Evolutionary conservation across 371 early-diverging fungal species (phyloP).

Genomic region (Rhizomucor pusillus): DNA sequence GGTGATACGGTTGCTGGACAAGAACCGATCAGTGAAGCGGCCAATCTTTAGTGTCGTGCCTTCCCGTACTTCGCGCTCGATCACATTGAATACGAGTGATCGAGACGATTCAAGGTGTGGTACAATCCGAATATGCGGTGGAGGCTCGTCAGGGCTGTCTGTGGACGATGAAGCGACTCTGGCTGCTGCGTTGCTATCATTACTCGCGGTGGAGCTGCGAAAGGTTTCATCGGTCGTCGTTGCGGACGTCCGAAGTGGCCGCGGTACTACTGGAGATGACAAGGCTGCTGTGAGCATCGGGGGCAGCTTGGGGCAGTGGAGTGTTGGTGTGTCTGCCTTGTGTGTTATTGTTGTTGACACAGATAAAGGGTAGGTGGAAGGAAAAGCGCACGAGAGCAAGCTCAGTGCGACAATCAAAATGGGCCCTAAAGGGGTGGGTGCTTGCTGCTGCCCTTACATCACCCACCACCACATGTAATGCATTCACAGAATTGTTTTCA

Average conservation of each 20-base stretch:
- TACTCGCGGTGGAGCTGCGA: background rate
- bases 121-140: conserved; percentile 68
- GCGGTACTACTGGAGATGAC: conserved; percentile 11
- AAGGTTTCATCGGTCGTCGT: conserved; percentile 4
- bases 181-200: conserved; percentile 2
- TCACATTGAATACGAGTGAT: conserved; percentile 74
- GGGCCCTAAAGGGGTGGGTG: too few relatives aligned
- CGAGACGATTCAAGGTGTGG: conserved; percentile 71
- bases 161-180: background rate
- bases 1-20: conserved; percentile 49
- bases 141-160: conserved; percentile 9
- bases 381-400: too few relatives aligned
- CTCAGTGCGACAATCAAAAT: too few relatives aligned
- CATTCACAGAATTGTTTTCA: too few relatives aligned
- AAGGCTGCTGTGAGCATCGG: conserved; percentile 20
- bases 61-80: conserved; percentile 71
- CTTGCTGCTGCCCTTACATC: too few relatives aligned
- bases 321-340: too few relatives aligned
- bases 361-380: too few relatives aligned
- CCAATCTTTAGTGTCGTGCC: conserved; percentile 70
- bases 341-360: too few relatives aligned
- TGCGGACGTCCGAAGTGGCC: conserved; percentile 3
- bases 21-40: conserved; percentile 61
- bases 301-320: too few relatives aligned
- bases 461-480: too few relatives aligned